Conservation (phyloP, 371 early-diverging fungal genomes). For the Capniomyces stellatus region DNA sequence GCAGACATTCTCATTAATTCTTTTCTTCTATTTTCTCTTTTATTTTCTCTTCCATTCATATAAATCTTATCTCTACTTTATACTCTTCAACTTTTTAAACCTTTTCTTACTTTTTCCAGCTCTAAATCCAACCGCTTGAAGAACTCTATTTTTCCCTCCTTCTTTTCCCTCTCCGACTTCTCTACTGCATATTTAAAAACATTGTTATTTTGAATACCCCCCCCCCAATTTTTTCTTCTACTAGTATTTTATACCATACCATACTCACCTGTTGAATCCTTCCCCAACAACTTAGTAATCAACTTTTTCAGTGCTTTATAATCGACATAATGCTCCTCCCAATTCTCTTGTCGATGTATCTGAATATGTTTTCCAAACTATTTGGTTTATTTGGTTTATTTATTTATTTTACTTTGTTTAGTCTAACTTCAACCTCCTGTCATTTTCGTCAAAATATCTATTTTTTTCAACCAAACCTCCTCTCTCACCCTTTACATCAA, state of each 20-base stretch:
- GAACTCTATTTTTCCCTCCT: not conserved
- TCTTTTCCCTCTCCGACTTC: not conserved
- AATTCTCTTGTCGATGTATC: not conserved
- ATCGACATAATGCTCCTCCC: slow-evolving; percentile 4
- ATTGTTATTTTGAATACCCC: not conserved
- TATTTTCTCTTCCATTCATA: not conserved
- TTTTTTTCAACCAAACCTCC: too few relatives aligned
- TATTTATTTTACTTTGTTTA: too few relatives aligned
- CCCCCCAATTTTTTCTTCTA: not conserved
- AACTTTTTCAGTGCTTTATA: slow-evolving; percentile 4
- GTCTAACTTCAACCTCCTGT: too few relatives aligned
- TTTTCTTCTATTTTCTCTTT: too few relatives aligned
- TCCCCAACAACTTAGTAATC: not conserved
- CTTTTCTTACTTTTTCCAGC: not conserved
- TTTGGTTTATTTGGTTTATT: too few relatives aligned
- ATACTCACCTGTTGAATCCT: not conserved
- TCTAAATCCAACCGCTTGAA: not conserved
- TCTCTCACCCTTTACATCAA: too few relatives aligned
- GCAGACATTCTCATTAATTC: not conserved
- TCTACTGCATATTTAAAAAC: not conserved
- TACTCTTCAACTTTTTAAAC: not conserved
- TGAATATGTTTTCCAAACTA: slow-evolving; percentile 3
- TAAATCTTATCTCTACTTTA: not conserved
- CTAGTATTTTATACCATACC: not conserved
- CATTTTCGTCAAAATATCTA: too few relatives aligned